Evolutionary conservation across 2,329 filamentous ascomycete genomes (phyloP), one percentile per base, ranked within the genome.

Genomic region (Penicillium sp.): DNA sequence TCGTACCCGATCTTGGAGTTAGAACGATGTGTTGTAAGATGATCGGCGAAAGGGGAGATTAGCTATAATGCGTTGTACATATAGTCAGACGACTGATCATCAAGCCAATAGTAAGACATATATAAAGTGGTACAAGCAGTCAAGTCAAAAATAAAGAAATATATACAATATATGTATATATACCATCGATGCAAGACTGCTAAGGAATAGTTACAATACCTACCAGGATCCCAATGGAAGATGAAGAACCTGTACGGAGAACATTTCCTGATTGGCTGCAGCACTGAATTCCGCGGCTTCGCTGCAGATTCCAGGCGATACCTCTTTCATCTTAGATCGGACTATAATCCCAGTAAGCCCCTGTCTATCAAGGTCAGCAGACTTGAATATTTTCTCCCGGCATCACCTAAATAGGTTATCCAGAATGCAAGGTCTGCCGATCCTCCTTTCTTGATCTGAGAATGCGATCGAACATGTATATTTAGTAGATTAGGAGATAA

Each of bases 351-450:
- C n/a, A 55, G 40, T 22, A 18, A 47, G 56, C 53, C 49, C 50
- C 45, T 52, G 55, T 55, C 57, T 47, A 53, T 57, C 43, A 40
- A 39, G 60, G 59, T 62, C 60, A 62, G 56, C 58, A 48, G 60
- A 62, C 60, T 39, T 31, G 54, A 46, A 53, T 20, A 51, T 57
- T 57, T 57, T 49, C 13, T 14, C 39, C 35, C 60, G 60, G 58
- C 49, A 62, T 59, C 24, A 50, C 58, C 60, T 14, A 53, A 59
- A 51, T 34, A 40, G 58, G 60, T 31, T 54, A 57, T 53, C 58
- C 60, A 55, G 50, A 20, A 39, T 53, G 32, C 11, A n/a, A 38
- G 48, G 53, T 56, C 38, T 50, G 7, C 9, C 37, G 26, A 55
- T 39, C 22, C 20, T 35, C 44, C 13, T 7, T 20, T 32, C 31